phyloP scores from a whole-genome alignment of 2,329 filamentous ascomycete genomes.

The Neocucurbitaria cava region DNA sequence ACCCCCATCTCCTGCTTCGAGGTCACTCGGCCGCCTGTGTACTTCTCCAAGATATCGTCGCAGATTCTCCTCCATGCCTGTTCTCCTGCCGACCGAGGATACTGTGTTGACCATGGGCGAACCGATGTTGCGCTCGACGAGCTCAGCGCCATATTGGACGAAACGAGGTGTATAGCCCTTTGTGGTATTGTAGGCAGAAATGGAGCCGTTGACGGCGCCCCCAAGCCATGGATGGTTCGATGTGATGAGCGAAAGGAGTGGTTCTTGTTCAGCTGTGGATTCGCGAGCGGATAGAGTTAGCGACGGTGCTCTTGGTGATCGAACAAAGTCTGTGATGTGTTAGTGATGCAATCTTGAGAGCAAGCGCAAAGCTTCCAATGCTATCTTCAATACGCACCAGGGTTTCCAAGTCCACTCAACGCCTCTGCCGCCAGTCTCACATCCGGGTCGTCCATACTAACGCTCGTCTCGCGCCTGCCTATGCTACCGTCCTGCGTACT shows the following conservation, averaged over 20 bases:
- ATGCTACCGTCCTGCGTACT: constrained; percentile 48
- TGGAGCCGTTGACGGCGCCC: constrained; percentile 81
- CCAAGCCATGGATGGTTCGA: constrained; percentile 87
- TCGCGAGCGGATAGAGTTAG: constrained; percentile 43
- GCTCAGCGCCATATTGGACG: constrained; percentile 84
- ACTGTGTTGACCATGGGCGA: constrained; percentile 86
- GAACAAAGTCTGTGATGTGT: constrained; percentile 50
- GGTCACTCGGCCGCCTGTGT: constrained; percentile 60
- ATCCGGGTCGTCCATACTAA: constrained; percentile 58
- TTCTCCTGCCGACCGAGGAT: constrained; percentile 80
- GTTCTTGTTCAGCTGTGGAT: constrained; percentile 68
- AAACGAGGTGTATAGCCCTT: constrained; percentile 92
- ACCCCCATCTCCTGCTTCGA: constrained; percentile 53
- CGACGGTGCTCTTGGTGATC: constrained; percentile 47
- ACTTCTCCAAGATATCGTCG: constrained; percentile 76
- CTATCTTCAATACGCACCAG: constrained; percentile 46
- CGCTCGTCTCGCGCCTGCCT: constrained; percentile 47
- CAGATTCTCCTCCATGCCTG: constrained; percentile 85
- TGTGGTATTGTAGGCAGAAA: constrained; percentile 83
- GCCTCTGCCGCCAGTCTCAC: constrained; percentile 59
- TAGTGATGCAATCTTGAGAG: not conserved
- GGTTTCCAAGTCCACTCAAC: constrained; percentile 57
- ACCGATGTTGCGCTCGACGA: constrained; percentile 85
- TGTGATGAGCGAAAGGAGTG: constrained; percentile 83
- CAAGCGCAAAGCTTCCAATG: not conserved